Conservation (phyloP, 1,284 basidiomycete species). For the Volvariella volvacea region DNA sequence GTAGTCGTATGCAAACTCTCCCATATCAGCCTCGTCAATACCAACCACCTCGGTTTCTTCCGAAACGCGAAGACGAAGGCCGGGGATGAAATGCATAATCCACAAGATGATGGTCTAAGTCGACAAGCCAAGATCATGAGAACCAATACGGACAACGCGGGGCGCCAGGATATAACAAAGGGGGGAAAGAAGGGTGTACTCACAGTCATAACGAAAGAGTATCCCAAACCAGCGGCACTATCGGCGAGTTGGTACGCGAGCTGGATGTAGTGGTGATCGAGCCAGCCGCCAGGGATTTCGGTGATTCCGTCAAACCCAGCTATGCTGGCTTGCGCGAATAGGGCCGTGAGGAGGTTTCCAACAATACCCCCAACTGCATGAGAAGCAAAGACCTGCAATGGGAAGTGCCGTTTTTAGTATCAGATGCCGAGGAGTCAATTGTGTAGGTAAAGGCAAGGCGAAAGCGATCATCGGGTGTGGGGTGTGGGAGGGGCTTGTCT, state of each 20-base stretch:
- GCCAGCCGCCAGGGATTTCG: constrained; percentile 80
- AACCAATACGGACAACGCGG: too few species aligned
- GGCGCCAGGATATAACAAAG: background rate
- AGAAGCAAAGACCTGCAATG: constrained; percentile 86
- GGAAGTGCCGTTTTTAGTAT: too few species aligned
- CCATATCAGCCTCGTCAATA: constrained; percentile 91
- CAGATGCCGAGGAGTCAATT: too few species aligned
- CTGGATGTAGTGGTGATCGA: constrained; percentile 81
- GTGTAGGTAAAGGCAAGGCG: too few species aligned
- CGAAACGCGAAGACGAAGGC: constrained; percentile 67
- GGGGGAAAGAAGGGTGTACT: too few species aligned
- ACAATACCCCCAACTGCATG: constrained; percentile 87
- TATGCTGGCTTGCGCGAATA: constrained; percentile 86
- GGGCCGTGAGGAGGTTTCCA: constrained; percentile 79
- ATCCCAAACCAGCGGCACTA: constrained; percentile 65
- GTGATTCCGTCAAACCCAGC: constrained; percentile 82
- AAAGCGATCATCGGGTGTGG: too few species aligned
- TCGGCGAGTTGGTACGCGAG: constrained; percentile 87
- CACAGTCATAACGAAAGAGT: constrained; percentile 79
- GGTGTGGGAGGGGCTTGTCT: too few species aligned
- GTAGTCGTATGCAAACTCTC: constrained; percentile 92
- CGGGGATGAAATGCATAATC: constrained; percentile 91
- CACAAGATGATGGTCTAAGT: constrained; percentile 83
- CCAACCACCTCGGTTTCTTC: constrained; percentile 91
- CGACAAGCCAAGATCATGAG: too few species aligned